A percentile compares a stretch with the other conserved stretches of the same genome.
Conservation (phyloP, 2,329 filamentous ascomycete genomes). For the Coniochaeta sp. region DNA sequence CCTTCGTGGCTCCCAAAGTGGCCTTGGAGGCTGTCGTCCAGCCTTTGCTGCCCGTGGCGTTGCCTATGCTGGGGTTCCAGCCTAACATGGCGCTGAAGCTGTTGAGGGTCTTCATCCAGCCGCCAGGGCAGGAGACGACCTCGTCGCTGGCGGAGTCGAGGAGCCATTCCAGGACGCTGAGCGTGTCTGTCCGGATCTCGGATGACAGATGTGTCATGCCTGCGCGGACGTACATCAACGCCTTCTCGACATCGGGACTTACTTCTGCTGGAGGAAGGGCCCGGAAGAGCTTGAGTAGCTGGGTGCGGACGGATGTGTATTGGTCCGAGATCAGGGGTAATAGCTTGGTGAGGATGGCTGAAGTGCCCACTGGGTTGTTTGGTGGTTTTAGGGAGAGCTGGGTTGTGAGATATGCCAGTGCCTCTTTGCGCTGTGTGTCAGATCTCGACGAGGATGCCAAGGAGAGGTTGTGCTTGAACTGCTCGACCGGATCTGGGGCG, state of each 20-base stretch:
- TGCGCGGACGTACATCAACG: slow-evolving; percentile 77
- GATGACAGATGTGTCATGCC: slow-evolving; percentile 88
- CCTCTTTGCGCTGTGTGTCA: slow-evolving; percentile 78
- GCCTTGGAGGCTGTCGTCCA: slow-evolving; percentile 53
- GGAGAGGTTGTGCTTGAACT: slow-evolving; percentile 82
- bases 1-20: slow-evolving; percentile 43
- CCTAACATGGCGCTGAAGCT: slow-evolving; percentile 81
- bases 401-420: slow-evolving; percentile 72
- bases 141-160: slow-evolving; percentile 67
- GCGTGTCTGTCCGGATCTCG: slow-evolving; percentile 72
- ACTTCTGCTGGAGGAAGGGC: slow-evolving; percentile 64
- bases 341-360: slow-evolving; percentile 66
- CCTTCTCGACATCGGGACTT: slow-evolving; percentile 61
- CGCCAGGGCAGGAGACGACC: slow-evolving; percentile 75
- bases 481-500: slow-evolving; percentile 62
- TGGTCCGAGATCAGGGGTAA: slow-evolving; percentile 79
- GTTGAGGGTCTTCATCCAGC: slow-evolving; percentile 90
- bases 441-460: slow-evolving; percentile 72
- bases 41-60: slow-evolving; percentile 33
- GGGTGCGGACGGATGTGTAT: slow-evolving; percentile 63
- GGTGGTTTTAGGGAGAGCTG: slow-evolving; percentile 57
- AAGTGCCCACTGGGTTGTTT: slow-evolving; percentile 66
- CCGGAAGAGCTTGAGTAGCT: slow-evolving; percentile 73
- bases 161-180: slow-evolving; percentile 84
- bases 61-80: slow-evolving; percentile 50